Conservation (phyloP, 2,329 filamentous ascomycete genomes). For the Diaporthe caulivora region DNA sequence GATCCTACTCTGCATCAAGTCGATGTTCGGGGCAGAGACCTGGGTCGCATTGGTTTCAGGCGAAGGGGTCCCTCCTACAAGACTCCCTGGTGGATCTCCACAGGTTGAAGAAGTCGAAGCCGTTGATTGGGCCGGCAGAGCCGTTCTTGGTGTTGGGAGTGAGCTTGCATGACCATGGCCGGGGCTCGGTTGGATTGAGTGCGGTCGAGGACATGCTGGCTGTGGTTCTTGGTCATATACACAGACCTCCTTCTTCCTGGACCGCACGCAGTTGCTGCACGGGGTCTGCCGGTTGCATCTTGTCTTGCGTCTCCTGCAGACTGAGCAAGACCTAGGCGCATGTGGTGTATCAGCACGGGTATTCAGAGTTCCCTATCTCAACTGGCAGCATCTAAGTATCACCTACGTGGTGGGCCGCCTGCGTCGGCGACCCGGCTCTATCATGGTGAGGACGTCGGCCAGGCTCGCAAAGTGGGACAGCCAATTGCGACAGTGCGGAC, state of each 20-base stretch:
- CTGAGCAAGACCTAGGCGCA: slow-evolving; percentile 47
- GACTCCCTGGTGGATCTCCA: background rate
- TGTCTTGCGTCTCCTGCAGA: slow-evolving; percentile 58
- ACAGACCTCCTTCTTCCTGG: slow-evolving; percentile 50
- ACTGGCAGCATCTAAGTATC: background rate
- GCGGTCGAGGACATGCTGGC: background rate
- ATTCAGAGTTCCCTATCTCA: background rate
- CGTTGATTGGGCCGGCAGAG: background rate
- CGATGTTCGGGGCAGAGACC: slow-evolving; percentile 46
- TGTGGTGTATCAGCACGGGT: background rate
- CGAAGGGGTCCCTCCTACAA: background rate
- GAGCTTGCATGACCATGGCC: background rate
- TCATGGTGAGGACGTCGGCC: background rate
- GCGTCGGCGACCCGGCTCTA: slow-evolving; percentile 41
- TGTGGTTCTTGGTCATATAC: slow-evolving; percentile 46
- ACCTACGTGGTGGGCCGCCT: slow-evolving; percentile 35
- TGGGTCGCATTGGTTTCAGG: slow-evolving; percentile 41
- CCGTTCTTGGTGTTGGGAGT: background rate
- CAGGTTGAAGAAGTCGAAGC: background rate
- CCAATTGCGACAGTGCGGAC: background rate
- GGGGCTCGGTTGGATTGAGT: background rate
- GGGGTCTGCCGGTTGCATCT: slow-evolving; percentile 56
- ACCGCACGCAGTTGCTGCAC: slow-evolving; percentile 56
- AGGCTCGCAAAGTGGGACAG: background rate
- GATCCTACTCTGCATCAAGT: slow-evolving; percentile 55